A percentile compares a stretch with the other conserved stretches of the same genome.
Conservation (phyloP, 345 rosid genomes). For the Hevea brasiliensis region DNA sequence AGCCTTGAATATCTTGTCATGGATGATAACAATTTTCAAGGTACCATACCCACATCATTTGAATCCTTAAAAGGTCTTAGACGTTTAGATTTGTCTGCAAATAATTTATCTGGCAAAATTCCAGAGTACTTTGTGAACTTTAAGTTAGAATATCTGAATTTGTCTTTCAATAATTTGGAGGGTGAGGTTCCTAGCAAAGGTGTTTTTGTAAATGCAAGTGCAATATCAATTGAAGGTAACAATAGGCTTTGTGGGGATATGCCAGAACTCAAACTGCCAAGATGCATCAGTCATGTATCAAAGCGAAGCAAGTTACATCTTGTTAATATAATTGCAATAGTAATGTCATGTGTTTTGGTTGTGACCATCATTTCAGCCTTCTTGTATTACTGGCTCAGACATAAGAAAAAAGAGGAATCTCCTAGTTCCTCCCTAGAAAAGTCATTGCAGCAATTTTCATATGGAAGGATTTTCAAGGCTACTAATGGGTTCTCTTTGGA, state of each 20-base stretch:
- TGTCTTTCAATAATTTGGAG: constrained; percentile 5
- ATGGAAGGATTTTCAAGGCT: constrained; percentile 6
- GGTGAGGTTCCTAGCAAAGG: not conserved
- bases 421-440: not conserved
- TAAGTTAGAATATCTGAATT: not conserved
- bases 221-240: constrained; percentile 10
- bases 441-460: not conserved
- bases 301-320: too few relatives aligned
- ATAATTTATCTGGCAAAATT: not conserved
- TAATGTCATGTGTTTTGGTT: not conserved
- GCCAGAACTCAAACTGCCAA: not conserved
- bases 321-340: not conserved
- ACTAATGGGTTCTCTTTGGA: constrained; percentile 12
- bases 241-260: not conserved
- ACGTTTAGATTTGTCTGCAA: not conserved
- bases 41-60: not conserved
- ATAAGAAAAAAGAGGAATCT: not conserved
- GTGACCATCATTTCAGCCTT: not conserved
- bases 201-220: constrained; percentile 10
- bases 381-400: not conserved
- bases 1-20: not conserved
- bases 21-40: not conserved
- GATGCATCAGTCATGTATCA: not conserved
- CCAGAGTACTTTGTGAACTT: not conserved
- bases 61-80: constrained; percentile 3